Conservation (phyloP, 352 stramenopile species). For the Phytophthora agathidicida region DNA sequence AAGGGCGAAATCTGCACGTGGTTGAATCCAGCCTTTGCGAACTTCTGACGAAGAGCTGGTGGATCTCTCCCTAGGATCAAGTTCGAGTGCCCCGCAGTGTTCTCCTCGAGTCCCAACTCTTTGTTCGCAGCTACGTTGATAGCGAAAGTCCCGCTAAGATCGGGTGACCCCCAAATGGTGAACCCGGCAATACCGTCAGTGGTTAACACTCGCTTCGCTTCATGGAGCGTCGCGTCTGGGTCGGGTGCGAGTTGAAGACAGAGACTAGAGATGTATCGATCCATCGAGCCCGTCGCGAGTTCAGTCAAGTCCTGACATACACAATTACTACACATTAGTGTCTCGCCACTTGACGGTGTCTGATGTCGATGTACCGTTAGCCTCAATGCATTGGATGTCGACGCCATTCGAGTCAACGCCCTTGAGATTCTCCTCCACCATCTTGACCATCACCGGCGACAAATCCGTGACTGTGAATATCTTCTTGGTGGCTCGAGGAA, state of each 20-base stretch:
- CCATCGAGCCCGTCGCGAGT: constrained; percentile 35
- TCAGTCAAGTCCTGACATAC: constrained; percentile 36
- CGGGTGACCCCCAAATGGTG: constrained; percentile 54
- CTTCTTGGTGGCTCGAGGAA: constrained; percentile 19
- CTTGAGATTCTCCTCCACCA: constrained; percentile 34
- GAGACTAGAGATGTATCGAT: constrained; percentile 51
- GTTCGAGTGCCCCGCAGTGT: constrained; percentile 35
- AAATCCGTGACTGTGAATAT: constrained; percentile 44
- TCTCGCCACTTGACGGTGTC: too few relatives aligned
- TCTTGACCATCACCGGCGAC: constrained; percentile 41
- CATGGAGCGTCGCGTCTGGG: constrained; percentile 48
- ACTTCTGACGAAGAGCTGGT: constrained; percentile 25
- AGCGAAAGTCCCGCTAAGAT: constrained; percentile 41
- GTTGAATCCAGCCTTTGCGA: constrained; percentile 34
- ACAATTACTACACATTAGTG: constrained; percentile 1
- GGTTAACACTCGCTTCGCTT: constrained; percentile 43
- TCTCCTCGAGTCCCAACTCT: constrained; percentile 33
- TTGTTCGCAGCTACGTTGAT: constrained; percentile 19
- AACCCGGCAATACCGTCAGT: constrained; percentile 44
- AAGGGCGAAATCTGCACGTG: constrained; percentile 48
- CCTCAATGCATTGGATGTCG: constrained; percentile 27
- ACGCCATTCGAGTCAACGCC: constrained; percentile 2
- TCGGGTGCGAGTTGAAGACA: constrained; percentile 53
- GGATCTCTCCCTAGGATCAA: constrained; percentile 47
- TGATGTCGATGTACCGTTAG: constrained; percentile 28